Base-by-base conservation (phyloP, 768 basidiomycete species). In the Lentinula boryana region DNA sequence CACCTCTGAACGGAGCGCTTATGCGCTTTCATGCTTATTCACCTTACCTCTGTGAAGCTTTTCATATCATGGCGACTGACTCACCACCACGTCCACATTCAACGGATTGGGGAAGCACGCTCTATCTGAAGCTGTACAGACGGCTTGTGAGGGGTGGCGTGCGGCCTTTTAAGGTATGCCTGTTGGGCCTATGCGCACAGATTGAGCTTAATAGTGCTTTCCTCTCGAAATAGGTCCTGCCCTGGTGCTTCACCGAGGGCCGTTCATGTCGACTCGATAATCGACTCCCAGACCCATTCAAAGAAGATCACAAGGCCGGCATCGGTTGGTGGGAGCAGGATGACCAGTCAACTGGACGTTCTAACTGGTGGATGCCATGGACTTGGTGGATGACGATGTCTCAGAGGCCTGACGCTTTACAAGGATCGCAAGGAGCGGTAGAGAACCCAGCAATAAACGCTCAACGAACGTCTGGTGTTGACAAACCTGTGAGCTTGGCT, bases 11-110 rank as follows among this genome's bases (percentile, higher is more conserved):
- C 70, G 96, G 96, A 57, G 95, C 96, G 1, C 77, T 98, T 32
- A 94, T 98, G 90, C 90, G 89, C 72, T 99, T 99, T 78, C 82
- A 81, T 62, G 80, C 84, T 67, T 86, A 89, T 71, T 98, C 96
- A 2, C 93, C 96, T 1, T 99, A 97, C 76, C 86, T 99, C 46
- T 98, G 96, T 76, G 94, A 98, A 75, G 92, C 94, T 2, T 95
- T 98, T 75, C 87, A 96, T 71, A 78, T 94, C 68, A 97, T 99
- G 86, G 76, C 84, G 0, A 83, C 84, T 9, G 87, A 88, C 2
- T 73, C 85, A 0, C 80, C 88, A 2, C 95, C 95, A 0, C 83
- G 83, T 2, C 74, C 86, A 16, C 85, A 87, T 46, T 88, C 93
- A 23, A 94, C 94, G 7, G 94, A 96, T 71, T 98, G 96, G 96